Evolutionary conservation across 1,284 basidiomycete species (phyloP).

Genomic region (Pterulicium gracile): DNA sequence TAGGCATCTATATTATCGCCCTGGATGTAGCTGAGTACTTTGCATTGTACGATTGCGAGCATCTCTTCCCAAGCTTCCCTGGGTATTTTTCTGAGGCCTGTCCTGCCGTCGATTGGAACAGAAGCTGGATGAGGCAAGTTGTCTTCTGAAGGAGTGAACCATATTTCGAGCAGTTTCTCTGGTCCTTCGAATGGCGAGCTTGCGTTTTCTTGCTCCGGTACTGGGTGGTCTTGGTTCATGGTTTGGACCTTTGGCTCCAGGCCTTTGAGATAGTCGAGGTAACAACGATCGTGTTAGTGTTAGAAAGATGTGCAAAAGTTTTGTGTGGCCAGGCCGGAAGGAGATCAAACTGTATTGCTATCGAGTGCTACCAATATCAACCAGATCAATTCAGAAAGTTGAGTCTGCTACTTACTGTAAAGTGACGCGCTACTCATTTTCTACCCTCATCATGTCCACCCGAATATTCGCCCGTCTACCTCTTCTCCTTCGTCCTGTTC

Average conservation of each 20-base stretch:
- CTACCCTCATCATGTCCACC: too few relatives aligned
- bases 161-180: conserved; percentile 96
- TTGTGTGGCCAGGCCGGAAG: too few relatives aligned
- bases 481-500: conserved; percentile 36
- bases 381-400: too few relatives aligned
- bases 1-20: conserved; percentile 91
- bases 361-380: too few relatives aligned
- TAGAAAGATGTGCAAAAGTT: too few relatives aligned
- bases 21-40: conserved; percentile 85
- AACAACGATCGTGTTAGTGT: too few relatives aligned
- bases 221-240: too few relatives aligned
- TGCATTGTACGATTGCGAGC: conserved; percentile 96
- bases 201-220: conserved; percentile 25
- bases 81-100: conserved; percentile 73
- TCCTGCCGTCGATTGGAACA: conserved; percentile 27
- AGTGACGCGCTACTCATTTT: too few relatives aligned
- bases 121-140: conserved; percentile 38
- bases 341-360: too few relatives aligned
- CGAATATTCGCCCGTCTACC: conserved; percentile 31
- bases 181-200: conserved; percentile 71
- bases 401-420: too few relatives aligned
- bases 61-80: conserved; percentile 89
- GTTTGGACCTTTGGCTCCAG: too few relatives aligned
- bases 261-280: too few relatives aligned
- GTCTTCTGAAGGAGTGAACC: conserved; percentile 81